Base-by-base conservation (phyloP, 2,329 filamentous ascomycete genomes). In the Aspergillus latus region DNA sequence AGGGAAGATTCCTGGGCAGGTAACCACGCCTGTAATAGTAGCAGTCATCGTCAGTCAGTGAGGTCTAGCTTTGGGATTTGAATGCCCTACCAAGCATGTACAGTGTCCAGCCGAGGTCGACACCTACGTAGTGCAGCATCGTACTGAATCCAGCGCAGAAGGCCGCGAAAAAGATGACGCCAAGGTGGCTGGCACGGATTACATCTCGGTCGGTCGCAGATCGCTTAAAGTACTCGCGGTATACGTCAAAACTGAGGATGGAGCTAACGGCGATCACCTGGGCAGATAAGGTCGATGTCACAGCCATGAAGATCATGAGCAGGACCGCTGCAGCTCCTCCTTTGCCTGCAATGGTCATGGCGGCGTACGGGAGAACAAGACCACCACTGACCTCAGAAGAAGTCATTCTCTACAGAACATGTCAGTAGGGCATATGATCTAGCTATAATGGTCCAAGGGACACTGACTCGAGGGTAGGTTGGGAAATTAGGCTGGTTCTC, bases 71-170 rank as follows among this genome's bases (percentile, higher is more conserved):
- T n/a, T 5, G n/a, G 8, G 13, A 5, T 4, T 16, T 6, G 3
- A 15, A n/a, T 28, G 28, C 49, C 61, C 34, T 64, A 71, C 70
- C 75, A 0, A 83, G 74, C 79, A 83, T 80, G 59, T 83, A 82
- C 1, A 82, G 58, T 0, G 79, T 82, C 81, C 80, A 84, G 1
- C 78, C 76, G 0, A 84, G 71, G 46, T 83, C 78, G 4, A 83
- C 77, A 0, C 80, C 80, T 0, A 80, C 81, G 45, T 83, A 82
- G 66, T 83, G 75, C 1, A 84, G 66, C 50, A 80, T 77, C 0
- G 80, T 82, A 8, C 79, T 79, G 56, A 84, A 82, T 0, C 73
- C 76, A 0, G 80, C 79, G 0, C 79, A 77, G 54, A 84, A 80
- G 0, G 81, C 62, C 0, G 76, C 79, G 46, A 82, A 83, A 57